A percentile compares a stretch with the other conserved stretches of the same genome.
Evolutionary conservation across 805 yeast genomes (phyloP).

Genomic region (Candida silvicultrix): DNA sequence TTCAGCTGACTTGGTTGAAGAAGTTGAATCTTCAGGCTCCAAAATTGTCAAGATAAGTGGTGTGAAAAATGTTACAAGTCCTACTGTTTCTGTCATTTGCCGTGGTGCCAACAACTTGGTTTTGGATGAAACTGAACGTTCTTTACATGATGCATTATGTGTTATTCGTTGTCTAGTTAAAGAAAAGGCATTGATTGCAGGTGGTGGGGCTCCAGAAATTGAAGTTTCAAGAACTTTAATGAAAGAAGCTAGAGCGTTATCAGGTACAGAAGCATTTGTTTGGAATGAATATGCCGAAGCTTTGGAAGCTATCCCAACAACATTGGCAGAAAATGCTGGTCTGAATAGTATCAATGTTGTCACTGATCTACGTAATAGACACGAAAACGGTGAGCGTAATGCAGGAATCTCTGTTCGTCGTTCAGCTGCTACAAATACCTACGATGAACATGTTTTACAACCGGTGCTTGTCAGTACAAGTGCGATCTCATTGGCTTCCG

Average conservation of each 20-base stretch:
- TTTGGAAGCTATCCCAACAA: conserved; percentile 88
- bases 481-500: conserved; percentile 92
- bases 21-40: conserved; percentile 40
- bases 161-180: conserved; percentile 77
- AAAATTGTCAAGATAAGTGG: conserved; percentile 85
- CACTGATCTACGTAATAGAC: conserved; percentile 82
- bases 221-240: conserved; percentile 94
- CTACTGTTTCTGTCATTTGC: conserved; percentile 82
- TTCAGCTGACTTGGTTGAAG: conserved; percentile 87
- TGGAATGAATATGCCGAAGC: conserved; percentile 70
- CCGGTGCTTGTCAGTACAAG: conserved; percentile 94
- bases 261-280: conserved; percentile 75
- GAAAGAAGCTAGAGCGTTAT: conserved; percentile 82
- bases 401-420: conserved; percentile 97
- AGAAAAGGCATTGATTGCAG: conserved; percentile 92
- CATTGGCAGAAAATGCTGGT: conserved; percentile 96
- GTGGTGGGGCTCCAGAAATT: conserved; percentile 99
- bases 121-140: conserved; percentile 94
- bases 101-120: conserved; percentile 92
- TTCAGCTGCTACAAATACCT: conserved; percentile 87
- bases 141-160: conserved; percentile 95
- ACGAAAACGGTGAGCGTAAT: conserved; percentile 81
- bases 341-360: conserved; percentile 90
- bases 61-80: conserved; percentile 66
- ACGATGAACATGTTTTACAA: conserved; percentile 90